Base-by-base conservation (phyloP, 495 filamentous ascomycete genomes). In the Penicillium roqueforti region DNA sequence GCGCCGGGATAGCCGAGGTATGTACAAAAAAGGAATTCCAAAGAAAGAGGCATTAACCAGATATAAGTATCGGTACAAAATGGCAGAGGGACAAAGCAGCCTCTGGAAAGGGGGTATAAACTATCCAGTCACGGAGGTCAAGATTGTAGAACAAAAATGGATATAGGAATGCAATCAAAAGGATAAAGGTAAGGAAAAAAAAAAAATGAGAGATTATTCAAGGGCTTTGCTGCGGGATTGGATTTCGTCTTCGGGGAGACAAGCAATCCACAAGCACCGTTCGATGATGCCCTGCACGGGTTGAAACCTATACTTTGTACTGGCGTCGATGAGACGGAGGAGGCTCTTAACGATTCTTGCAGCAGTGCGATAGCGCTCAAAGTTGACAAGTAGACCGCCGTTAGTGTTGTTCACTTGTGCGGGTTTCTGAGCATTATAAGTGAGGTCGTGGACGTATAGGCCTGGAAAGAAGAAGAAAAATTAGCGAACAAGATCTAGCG, bases 271-370 rank as follows among this genome's bases (percentile, higher is more conserved):
- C 45, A 99, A 79, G 70, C 92, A 97, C 59, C 89, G 82, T 69
- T 95, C 90, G 26, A 91, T 85, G 45, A 96, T 83, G 36, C 89
- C 89, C 43, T 91, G 89, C 40, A 96, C 85, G 7, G 91, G 85
- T 60, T 88, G 81, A 58, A 96, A 93, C 9, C 77, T 76, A 62
- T 97, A 97, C 53, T 91, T 86, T 23, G 85, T 86, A 68, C 91
- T 96, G n/a, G 90, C 87, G 63, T 98, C 93, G 31, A 97, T 85
- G 29, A 97, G 72, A 25, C 92, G 81, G 45, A 97, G 79, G 42
- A 99, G 76, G 60, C 84, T 92, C 77, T 99, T 97, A 53, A 97
- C 88, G 53, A 97, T 89, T n/a, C 82, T 80, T 2, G 95, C 95
- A 23, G 91, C 84, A 16, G 87, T 91, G 25, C 92, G 87, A 65